phyloP scores from a whole-genome alignment of 2,329 filamentous ascomycete species.

The Cercospora beticola region DNA sequence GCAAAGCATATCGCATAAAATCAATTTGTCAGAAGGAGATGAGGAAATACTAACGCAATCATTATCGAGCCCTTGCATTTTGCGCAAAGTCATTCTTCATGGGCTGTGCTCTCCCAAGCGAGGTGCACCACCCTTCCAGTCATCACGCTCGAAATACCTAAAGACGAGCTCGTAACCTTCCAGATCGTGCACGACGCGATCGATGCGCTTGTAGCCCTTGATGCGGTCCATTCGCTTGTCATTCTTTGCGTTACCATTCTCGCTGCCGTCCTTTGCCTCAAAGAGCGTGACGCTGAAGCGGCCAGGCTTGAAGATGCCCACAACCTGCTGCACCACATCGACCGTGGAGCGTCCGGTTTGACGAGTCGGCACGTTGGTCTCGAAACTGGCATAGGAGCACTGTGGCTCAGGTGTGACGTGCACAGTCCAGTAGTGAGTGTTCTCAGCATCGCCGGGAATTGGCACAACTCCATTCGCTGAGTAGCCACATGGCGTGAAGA shows the following conservation, averaged over 20 bases:
- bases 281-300: slow-evolving; percentile 97
- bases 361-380: slow-evolving; percentile 91
- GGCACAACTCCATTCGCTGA: slow-evolving; percentile 96
- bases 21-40: not conserved
- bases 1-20: not conserved
- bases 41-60: not conserved
- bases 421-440: slow-evolving; percentile 92
- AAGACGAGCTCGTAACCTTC: slow-evolving; percentile 97
- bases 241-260: slow-evolving; percentile 45
- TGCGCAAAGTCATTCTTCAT: not conserved
- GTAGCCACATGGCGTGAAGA: slow-evolving; percentile 95
- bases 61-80: not conserved
- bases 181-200: slow-evolving; percentile 94
- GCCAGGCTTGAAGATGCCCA: slow-evolving; percentile 94
- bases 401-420: slow-evolving; percentile 96
- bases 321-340: slow-evolving; percentile 90
- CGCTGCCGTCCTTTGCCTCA: slow-evolving; percentile 69
- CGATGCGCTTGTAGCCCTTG: slow-evolving; percentile 81
- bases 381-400: slow-evolving; percentile 96
- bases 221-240: slow-evolving; percentile 69
- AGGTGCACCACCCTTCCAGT: slow-evolving; percentile 67
- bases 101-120: slow-evolving; percentile 56
- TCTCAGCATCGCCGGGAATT: slow-evolving; percentile 55
- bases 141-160: slow-evolving; percentile 90
- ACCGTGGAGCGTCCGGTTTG: slow-evolving; percentile 84